Conservation (phyloP, 257 asterid genomes). For the Solanum lycopersicoides region DNA sequence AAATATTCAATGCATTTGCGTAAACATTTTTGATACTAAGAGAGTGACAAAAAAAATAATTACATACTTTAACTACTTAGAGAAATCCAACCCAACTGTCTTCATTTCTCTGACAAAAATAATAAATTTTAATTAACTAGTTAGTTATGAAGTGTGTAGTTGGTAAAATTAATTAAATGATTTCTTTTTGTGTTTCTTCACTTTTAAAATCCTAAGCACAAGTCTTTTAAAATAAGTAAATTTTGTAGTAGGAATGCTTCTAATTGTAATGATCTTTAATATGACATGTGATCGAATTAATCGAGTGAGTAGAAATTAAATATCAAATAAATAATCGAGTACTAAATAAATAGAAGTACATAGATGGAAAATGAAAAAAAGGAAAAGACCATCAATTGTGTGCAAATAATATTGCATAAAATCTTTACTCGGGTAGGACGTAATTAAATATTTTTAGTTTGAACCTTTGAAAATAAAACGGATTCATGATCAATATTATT, state of each 20-base stretch:
- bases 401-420: not conserved
- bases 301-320: not conserved
- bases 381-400: not conserved
- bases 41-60: not conserved
- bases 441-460: too few relatives aligned
- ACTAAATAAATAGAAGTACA: not conserved
- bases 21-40: not conserved
- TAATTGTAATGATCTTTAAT: too few relatives aligned
- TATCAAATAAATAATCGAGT: not conserved
- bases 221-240: not conserved
- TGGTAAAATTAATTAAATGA: not conserved
- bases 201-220: too few relatives aligned
- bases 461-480: not conserved
- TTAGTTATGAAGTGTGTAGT: not conserved
- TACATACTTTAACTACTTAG: not conserved
- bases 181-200: not conserved
- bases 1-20: not conserved
- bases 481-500: not conserved
- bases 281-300: fast-evolving
- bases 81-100: not conserved
- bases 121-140: not conserved
- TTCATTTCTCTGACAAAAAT: not conserved
- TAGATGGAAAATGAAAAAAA: not conserved
- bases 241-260: not conserved
- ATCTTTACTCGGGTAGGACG: not conserved